Evolutionary conservation across 2,329 filamentous ascomycete genomes (phyloP).

Genomic region (Emmonsiellopsis sp.): DNA sequence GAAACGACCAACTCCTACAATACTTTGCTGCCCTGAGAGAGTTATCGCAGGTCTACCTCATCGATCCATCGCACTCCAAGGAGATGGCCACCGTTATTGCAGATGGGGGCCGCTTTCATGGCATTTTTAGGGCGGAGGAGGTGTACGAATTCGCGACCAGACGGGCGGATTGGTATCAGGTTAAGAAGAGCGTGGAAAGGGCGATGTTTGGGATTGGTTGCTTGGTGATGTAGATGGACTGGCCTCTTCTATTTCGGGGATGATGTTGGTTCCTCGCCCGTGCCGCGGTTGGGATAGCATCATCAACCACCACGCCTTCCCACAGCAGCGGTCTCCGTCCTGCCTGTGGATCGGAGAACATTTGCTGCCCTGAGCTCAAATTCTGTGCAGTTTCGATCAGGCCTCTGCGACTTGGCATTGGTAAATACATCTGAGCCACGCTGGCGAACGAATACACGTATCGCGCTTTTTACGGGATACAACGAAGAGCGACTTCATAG

Average conservation of each 20-base stretch:
- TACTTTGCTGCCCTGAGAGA: conserved; percentile 91
- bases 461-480: neutral
- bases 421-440: neutral
- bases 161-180: conserved; percentile 88
- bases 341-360: too few relatives aligned
- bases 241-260: neutral
- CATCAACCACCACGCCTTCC: too few relatives aligned
- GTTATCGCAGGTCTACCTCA: conserved; percentile 89
- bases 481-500: too few relatives aligned
- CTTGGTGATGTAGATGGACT: conserved; percentile 58
- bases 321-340: too few relatives aligned
- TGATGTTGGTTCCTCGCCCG: too few relatives aligned
- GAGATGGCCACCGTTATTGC: conserved; percentile 94
- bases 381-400: too few relatives aligned
- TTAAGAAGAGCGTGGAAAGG: conserved; percentile 80
- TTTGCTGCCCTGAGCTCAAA: too few relatives aligned
- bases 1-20: conserved; percentile 71
- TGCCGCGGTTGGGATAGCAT: too few relatives aligned
- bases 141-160: conserved; percentile 96
- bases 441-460: neutral
- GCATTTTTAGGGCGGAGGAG: conserved; percentile 90
- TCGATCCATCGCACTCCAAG: conserved; percentile 77
- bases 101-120: conserved; percentile 79
- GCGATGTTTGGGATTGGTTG: conserved; percentile 97
- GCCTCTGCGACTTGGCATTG: too few relatives aligned